Conservation (phyloP, 352 stramenopile genomes). For the Phytophthora sansomeana region DNA sequence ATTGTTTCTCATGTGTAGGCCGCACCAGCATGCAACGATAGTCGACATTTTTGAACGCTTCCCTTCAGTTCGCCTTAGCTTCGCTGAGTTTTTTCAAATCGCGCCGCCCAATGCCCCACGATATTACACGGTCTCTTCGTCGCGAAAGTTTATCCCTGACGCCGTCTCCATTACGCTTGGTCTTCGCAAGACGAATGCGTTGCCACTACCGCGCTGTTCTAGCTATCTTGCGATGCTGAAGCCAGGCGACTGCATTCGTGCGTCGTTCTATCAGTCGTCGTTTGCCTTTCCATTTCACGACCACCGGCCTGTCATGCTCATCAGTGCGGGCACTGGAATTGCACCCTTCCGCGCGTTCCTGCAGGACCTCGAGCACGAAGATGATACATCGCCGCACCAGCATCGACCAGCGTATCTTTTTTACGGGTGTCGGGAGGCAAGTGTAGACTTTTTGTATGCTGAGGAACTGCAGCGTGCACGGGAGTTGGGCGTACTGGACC, state of each 20-base stretch:
- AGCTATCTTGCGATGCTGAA: constrained; percentile 68
- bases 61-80: constrained; percentile 69
- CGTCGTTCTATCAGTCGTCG: constrained; percentile 75
- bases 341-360: constrained; percentile 85
- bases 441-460: constrained; percentile 76
- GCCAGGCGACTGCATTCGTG: constrained; percentile 60
- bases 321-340: constrained; percentile 83
- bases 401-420: constrained; percentile 73
- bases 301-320: constrained; percentile 71
- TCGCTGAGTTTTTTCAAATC: constrained; percentile 73
- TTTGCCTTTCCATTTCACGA: constrained; percentile 78
- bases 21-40: constrained; percentile 53
- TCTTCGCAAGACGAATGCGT: constrained; percentile 53
- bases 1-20: constrained; percentile 18
- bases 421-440: constrained; percentile 71
- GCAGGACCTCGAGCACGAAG: constrained; percentile 77
- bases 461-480: constrained; percentile 62
- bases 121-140: constrained; percentile 90
- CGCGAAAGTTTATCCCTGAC: constrained; percentile 59
- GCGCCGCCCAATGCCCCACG: constrained; percentile 68
- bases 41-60: constrained; percentile 76
- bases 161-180: constrained; percentile 79
- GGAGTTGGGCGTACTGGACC: constrained; percentile 52
- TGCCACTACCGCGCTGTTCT: constrained; percentile 79
- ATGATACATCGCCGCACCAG: constrained; percentile 22